Conservation (phyloP, 495 filamentous ascomycete species). For the Trichoderma erinaceum region DNA sequence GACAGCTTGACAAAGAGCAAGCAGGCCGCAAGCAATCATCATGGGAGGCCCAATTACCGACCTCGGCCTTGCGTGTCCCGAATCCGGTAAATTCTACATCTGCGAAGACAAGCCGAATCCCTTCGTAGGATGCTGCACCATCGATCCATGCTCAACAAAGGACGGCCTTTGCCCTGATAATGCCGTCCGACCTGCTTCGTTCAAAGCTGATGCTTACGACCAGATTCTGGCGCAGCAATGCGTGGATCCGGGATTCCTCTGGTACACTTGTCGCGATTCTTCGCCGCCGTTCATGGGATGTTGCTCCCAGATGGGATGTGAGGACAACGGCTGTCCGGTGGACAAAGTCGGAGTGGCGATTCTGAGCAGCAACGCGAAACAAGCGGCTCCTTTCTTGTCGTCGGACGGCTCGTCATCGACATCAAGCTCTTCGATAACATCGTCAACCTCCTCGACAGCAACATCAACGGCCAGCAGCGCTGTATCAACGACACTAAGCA, state of each 20-base stretch:
- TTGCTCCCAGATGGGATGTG: slow-evolving; percentile 28
- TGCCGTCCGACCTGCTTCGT: slow-evolving; percentile 23
- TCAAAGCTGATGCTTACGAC: slow-evolving; percentile 19
- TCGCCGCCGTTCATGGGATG: slow-evolving; percentile 32
- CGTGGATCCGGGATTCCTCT: slow-evolving; percentile 20
- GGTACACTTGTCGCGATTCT: slow-evolving; percentile 27
- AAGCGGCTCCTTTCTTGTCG: slow-evolving; percentile 25
- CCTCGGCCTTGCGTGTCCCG: slow-evolving; percentile 30
- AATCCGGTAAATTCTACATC: slow-evolving; percentile 26
- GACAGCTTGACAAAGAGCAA: neutral
- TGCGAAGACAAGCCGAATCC: slow-evolving; percentile 21
- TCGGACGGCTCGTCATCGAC: slow-evolving; percentile 14
- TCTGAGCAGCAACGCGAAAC: neutral
- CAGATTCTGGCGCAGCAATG: slow-evolving; percentile 23
- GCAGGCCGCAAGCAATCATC: neutral
- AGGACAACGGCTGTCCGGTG: slow-evolving; percentile 21
- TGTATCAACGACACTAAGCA: neutral
- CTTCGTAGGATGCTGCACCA: slow-evolving; percentile 34
- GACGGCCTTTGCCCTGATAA: slow-evolving; percentile 23
- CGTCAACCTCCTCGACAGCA: neutral
- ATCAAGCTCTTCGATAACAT: neutral
- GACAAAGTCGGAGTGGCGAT: slow-evolving; percentile 25
- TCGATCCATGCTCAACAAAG: slow-evolving; percentile 27
- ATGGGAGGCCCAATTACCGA: neutral
- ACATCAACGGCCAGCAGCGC: neutral